phyloP scores from a whole-genome alignment of 169 alveolate genomes.

The Plasmodium inui region DNA sequence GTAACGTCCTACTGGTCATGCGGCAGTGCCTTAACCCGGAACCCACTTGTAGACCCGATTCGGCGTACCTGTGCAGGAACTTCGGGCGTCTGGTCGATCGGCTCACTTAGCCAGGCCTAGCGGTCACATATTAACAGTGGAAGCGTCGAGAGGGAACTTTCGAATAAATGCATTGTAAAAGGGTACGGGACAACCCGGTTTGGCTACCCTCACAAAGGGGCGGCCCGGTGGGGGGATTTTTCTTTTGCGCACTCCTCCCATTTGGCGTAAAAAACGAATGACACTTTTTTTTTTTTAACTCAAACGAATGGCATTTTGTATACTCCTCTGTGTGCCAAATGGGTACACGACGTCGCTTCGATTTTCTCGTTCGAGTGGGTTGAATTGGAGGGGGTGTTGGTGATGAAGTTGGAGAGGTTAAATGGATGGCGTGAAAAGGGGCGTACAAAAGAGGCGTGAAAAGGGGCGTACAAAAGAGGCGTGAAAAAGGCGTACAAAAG shows the following conservation, averaged over 20 bases:
- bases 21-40: constrained; percentile 47
- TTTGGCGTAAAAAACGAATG: background rate
- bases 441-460: too few species aligned
- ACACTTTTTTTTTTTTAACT: background rate
- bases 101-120: background rate
- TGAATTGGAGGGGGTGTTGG: background rate
- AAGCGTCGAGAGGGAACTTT: background rate
- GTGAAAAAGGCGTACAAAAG: background rate
- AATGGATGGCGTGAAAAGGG: background rate
- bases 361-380: background rate
- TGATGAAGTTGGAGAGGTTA: background rate
- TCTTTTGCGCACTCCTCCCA: background rate
- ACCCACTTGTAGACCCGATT: constrained; percentile 41
- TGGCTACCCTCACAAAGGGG: background rate
- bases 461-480: background rate
- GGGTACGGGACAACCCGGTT: background rate
- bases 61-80: constrained; percentile 19
- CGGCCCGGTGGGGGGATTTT: background rate
- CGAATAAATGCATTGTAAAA: background rate
- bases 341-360: too few species aligned
- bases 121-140: background rate
- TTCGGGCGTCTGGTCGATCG: constrained; percentile 8
- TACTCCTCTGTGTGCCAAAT: background rate
- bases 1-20: constrained; percentile 21
- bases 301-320: background rate